phyloP scores from a whole-genome alignment of 352 stramenopile species.

The Globisporangium rhizosaccharum region DNA sequence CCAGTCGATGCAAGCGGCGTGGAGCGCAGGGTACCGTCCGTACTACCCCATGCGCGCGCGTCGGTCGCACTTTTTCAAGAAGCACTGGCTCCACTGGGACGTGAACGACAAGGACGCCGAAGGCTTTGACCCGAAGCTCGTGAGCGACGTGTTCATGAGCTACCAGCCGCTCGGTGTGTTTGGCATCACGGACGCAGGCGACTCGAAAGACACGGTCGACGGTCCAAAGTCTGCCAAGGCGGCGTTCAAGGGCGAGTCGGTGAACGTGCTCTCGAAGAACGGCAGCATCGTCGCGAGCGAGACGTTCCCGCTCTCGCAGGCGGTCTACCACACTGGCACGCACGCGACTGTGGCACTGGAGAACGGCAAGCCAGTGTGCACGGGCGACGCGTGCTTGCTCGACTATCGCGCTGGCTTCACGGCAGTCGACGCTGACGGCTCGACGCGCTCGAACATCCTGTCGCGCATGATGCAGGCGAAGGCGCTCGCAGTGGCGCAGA shows the following conservation, averaged over 20 bases:
- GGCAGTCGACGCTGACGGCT: conserved; percentile 20
- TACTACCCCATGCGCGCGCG: conserved; percentile 62
- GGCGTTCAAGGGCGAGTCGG: conserved; percentile 16
- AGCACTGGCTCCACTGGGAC: conserved; percentile 59
- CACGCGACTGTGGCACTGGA: conserved; percentile 9
- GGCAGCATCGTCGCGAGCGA: conserved; percentile 15
- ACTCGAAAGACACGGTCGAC: conserved; percentile 20
- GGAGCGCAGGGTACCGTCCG: conserved; percentile 43
- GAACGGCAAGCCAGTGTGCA: conserved; percentile 18
- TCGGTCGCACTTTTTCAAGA: conserved; percentile 65
- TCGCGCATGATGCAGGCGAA: conserved; percentile 70
- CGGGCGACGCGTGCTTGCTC: conserved; percentile 32
- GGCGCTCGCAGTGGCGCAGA: conserved; percentile 72
- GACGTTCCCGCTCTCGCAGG: conserved; percentile 19
- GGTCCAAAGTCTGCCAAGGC: conserved; percentile 17
- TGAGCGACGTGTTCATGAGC: conserved; percentile 33
- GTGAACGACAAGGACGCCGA: conserved; percentile 27
- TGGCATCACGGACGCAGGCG: conserved; percentile 22
- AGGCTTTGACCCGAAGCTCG: conserved; percentile 33
- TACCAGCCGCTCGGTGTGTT: conserved; percentile 58
- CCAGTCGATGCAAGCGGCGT: conserved; percentile 45
- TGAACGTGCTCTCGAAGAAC: conserved; percentile 15
- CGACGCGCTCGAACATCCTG: conserved; percentile 56
- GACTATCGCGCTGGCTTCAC: conserved; percentile 40
- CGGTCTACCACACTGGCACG: conserved; percentile 16